A percentile compares a stretch with the other conserved stretches of the same genome.
Conservation (phyloP, 768 basidiomycete species). For the Agaricus subrufescens region DNA sequence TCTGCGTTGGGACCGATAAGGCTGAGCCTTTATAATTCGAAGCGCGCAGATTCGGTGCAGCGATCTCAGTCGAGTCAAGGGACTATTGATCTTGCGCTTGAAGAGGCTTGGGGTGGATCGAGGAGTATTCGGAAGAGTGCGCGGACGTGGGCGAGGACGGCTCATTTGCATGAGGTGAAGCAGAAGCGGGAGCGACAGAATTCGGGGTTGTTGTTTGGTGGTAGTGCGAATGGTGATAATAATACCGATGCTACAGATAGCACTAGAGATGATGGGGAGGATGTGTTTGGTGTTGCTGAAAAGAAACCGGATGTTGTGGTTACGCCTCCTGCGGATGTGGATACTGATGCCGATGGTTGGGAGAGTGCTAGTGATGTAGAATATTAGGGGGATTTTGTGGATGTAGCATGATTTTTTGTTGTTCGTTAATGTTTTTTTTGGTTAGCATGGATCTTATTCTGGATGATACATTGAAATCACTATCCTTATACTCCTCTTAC, state of each 20-base stretch:
- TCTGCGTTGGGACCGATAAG: neutral
- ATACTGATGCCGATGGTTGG: constrained; percentile 8
- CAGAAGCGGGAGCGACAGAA: neutral
- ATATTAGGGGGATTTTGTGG: neutral
- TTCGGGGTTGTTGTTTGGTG: neutral
- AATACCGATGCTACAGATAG: neutral
- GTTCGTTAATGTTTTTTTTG: neutral
- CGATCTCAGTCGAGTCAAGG: constrained; percentile 9
- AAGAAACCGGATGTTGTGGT: neutral
- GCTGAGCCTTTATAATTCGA: neutral
- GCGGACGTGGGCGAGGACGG: constrained; percentile 57
- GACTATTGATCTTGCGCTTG: constrained; percentile 5
- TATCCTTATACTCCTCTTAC: no score
- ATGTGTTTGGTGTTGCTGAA: neutral
- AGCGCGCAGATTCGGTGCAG: neutral
- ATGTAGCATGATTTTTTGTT: neutral
- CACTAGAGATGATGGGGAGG: neutral
- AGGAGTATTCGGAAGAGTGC: constrained; percentile 37
- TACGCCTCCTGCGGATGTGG: neutral
- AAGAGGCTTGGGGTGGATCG: constrained; percentile 12
- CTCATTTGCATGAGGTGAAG: constrained; percentile 49
- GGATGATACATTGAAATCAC: no score
- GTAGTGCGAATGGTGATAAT: neutral
- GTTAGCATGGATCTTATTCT: neutral
- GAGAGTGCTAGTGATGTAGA: constrained; percentile 9